Evolutionary conservation across 2,329 filamentous ascomycete genomes (phyloP).

Genomic region (Fusarium pseudonygamai): DNA sequence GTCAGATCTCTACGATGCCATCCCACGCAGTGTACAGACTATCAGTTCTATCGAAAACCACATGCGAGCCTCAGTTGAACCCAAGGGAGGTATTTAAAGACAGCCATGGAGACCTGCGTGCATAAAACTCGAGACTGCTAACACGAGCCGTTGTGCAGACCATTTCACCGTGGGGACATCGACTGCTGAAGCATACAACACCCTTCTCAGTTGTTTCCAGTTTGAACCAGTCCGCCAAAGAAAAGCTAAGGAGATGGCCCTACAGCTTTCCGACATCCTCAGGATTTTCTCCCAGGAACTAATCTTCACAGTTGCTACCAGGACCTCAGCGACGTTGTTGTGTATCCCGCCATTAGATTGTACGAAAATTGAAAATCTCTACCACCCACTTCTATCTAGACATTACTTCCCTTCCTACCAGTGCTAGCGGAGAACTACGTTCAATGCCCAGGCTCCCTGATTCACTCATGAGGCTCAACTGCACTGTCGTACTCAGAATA

Average conservation of each 20-base stretch:
- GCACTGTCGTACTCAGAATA: slow-evolving; percentile 51
- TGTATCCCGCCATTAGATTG: slow-evolving; percentile 50
- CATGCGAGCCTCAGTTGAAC: slow-evolving; percentile 49
- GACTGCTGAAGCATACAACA: slow-evolving; percentile 51
- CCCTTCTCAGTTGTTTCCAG: slow-evolving; percentile 45
- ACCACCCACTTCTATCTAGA: slow-evolving; percentile 52
- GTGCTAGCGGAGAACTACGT: slow-evolving; percentile 36
- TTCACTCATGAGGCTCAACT: slow-evolving; percentile 47
- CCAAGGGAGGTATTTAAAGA: slow-evolving; percentile 48
- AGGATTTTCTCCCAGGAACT: slow-evolving; percentile 43
- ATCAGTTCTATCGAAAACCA: slow-evolving; percentile 48
- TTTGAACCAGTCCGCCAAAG: slow-evolving; percentile 41
- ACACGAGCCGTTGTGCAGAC: slow-evolving; percentile 37
- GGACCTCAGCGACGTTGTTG: slow-evolving; percentile 41
- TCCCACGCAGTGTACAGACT: slow-evolving; percentile 37
- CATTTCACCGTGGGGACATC: slow-evolving; percentile 50
- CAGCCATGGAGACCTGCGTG: background rate
- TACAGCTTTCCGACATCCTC: slow-evolving; percentile 43
- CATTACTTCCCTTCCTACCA: slow-evolving; percentile 45
- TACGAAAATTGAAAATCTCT: slow-evolving; percentile 52
- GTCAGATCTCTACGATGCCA: slow-evolving; percentile 44
- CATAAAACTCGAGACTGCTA: background rate
- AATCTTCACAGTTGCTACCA: slow-evolving; percentile 36
- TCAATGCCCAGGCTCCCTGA: slow-evolving; percentile 46
- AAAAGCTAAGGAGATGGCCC: slow-evolving; percentile 41